These are phyloP conservation scores for Coffea canephora DNA, from an alignment of 257 asterid genomes.

Conservation along the genomic window DNA sequence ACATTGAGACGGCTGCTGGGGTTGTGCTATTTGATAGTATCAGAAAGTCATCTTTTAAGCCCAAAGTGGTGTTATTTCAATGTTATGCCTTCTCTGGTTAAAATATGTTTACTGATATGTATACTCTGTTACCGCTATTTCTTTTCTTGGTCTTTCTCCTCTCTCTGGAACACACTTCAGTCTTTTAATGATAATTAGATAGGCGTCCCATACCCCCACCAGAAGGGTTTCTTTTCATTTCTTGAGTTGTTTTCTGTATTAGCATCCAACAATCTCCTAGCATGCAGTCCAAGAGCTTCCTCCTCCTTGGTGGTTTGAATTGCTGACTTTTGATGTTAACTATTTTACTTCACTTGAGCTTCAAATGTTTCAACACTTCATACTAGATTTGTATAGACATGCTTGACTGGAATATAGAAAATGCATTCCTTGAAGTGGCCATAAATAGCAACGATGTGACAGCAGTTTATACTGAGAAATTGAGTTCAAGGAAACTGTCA, in stretches of 20 bases:
- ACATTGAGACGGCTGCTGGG: not conserved
- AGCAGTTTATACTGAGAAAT: no score
- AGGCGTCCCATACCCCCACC: not conserved
- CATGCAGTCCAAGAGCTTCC: not conserved
- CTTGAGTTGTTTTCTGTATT: not conserved
- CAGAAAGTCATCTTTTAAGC: not conserved
- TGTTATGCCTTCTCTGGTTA: conserved; percentile 2
- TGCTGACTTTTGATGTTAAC: not conserved
- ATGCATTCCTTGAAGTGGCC: not conserved
- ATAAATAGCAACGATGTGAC: not conserved
- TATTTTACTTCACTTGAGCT: not conserved
- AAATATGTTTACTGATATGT: not conserved
- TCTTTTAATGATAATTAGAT: not conserved
- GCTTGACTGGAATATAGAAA: not conserved
- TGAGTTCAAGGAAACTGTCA: not conserved
- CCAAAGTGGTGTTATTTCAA: no score
- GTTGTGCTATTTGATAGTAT: not conserved
- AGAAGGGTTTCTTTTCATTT: not conserved
- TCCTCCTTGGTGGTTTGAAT: not conserved
- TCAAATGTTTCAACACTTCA: not conserved
- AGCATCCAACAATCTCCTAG: not conserved
- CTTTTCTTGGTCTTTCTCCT: not conserved
- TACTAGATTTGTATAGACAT: not conserved
- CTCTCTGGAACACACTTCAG: not conserved
- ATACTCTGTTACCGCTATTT: not conserved